Percentiles rank a stretch among this genome's conserved stretches.
These are phyloP conservation scores for Thecamonas trahens DNA, from an alignment of 78 protist species.

Conservation along the genomic window DNA sequence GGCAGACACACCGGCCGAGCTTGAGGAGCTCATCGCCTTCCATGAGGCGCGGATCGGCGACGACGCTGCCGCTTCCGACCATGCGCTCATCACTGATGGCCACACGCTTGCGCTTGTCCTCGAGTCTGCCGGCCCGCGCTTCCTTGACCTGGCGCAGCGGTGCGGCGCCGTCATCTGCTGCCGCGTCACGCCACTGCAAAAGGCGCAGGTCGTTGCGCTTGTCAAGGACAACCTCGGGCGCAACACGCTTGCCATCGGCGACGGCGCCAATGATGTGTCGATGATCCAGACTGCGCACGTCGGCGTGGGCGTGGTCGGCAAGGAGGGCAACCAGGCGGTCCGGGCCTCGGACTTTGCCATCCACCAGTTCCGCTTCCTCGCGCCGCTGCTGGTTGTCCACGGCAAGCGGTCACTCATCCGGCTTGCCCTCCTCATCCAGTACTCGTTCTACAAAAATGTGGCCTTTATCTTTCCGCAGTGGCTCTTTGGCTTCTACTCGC, in stretches of 20 bases:
- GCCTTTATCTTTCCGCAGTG: constrained; percentile 16
- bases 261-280: constrained; percentile 83
- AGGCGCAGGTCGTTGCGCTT: constrained; percentile 20
- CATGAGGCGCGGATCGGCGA: no score
- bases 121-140: no score
- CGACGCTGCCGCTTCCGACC: no score
- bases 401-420: constrained; percentile 55
- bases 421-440: constrained; percentile 10
- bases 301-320: constrained; percentile 95
- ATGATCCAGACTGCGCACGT: constrained; percentile 71
- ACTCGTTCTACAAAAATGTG: constrained; percentile 69
- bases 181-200: constrained; percentile 80
- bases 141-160: constrained; percentile 34
- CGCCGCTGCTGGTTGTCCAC: constrained; percentile 56
- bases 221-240: not conserved
- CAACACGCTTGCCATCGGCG: constrained; percentile 94
- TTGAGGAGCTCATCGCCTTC: not conserved
- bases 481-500: constrained; percentile 12
- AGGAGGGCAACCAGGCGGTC: constrained; percentile 87
- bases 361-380: constrained; percentile 36
- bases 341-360: constrained; percentile 76
- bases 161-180: constrained; percentile 69
- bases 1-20: not conserved
- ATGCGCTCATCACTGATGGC: no score
- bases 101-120: no score